Evolutionary conservation across 23 red algal species (phyloP).

Genomic region (Agarophyton chilense): DNA sequence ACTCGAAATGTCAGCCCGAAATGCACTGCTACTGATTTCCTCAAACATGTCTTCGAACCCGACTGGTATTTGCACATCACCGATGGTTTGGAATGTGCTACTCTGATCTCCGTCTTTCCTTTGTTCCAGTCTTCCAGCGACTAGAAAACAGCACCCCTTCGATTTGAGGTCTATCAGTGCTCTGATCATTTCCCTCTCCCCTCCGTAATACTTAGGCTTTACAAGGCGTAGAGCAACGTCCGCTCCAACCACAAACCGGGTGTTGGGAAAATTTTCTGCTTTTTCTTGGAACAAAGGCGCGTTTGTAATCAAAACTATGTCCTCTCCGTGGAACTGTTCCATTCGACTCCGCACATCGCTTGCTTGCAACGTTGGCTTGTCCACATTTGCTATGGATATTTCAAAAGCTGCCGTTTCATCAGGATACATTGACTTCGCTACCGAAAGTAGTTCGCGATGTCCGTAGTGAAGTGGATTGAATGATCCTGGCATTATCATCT

Average conservation of each 20-base stretch:
- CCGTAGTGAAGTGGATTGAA: conserved; percentile 95
- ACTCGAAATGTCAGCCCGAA: conserved; percentile 77
- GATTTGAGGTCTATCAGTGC: conserved; percentile 47
- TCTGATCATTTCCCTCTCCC: conserved; percentile 49
- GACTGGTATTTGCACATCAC: conserved; percentile 59
- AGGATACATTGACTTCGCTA: conserved; percentile 65
- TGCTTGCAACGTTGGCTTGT: conserved; percentile 61
- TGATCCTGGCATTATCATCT: conserved; percentile 72
- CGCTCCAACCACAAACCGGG: conserved; percentile 82
- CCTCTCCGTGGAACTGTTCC: conserved; percentile 41
- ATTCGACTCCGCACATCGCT: conserved; percentile 35
- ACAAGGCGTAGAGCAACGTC: conserved; percentile 80
- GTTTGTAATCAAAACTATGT: conserved; percentile 41
- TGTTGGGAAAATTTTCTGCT: conserved; percentile 51
- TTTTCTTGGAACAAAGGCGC: conserved; percentile 75
- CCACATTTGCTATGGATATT: conserved; percentile 67
- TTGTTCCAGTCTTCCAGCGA: conserved; percentile 64
- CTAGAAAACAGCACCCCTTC: conserved; percentile 73
- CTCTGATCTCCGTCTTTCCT: conserved; percentile 36
- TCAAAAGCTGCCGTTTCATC: conserved; percentile 67
- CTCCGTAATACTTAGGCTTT: conserved; percentile 78
- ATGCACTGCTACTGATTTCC: conserved; percentile 51
- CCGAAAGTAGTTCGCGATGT: conserved; percentile 66
- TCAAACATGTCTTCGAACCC: conserved; percentile 80
- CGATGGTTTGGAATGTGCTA: conserved; percentile 43